Evolutionary conservation across 805 yeast genomes (phyloP), one percentile per base, ranked within the genome.

Genomic region (Metschnikowia lochheadii): DNA sequence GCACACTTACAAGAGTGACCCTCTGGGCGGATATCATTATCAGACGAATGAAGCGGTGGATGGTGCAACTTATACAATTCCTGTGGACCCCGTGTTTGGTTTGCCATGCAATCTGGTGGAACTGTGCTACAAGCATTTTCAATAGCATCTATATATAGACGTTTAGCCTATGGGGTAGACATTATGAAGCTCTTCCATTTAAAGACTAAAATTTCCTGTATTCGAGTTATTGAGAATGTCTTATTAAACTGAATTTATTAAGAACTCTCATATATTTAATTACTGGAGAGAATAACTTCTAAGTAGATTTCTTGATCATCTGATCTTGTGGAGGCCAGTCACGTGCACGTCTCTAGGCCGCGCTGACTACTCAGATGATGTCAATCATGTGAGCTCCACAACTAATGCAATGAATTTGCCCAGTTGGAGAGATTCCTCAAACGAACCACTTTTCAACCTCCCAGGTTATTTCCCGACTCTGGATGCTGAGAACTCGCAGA

Each of bases 71-170:
- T 52, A 48, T 17, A 55, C 57, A 6, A n/a, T 26, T 3, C 48
- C 55, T 3, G 48, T 58, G 17, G 47, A 57, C 41, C 62, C 62
- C 3, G 49, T 58, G 0, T 83, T 81, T 58, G 85, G 85, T 0
- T 56, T 84, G 13, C 87, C 88, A 7, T 46, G 56, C 47, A 79
- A 68, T 1, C 56, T 56, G 38, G 76, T 79, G 1, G 69, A 70
- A 47, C 56, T 49, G 17, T 66, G 67, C 48, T 20, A 35, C 20
- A 26, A 39, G 14, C 46, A 55, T n/a, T 53, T 56, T 17, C 35
- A 18, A 21, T 29, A 42, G 23, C 18, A 32, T 6, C 20, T 26
- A 26, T 8, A 26, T 26, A 8, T 26, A 26, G 29, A 26, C 29
- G 29, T 26, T 26, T 26, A 26, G 29, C 29, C 29, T 26, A 26